Evolutionary conservation across 176 grass and related monocot genomes (phyloP).

Genomic region (Chrysopogon serrulatus): DNA sequence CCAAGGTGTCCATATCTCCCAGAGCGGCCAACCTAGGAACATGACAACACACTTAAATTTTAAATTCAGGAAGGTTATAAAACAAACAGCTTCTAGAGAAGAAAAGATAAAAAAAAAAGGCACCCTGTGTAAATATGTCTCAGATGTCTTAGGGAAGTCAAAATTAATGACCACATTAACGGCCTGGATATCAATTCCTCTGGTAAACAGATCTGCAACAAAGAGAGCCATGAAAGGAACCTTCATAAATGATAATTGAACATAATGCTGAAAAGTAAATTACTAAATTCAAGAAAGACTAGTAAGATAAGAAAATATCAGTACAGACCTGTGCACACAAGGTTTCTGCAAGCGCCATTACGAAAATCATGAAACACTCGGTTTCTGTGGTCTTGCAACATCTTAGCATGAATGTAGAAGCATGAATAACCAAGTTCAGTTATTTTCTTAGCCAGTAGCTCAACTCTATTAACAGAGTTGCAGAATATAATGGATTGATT

Average conservation of each 20-base stretch:
- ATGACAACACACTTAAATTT: not conserved
- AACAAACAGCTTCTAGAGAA: not conserved
- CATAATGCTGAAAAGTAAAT: not conserved
- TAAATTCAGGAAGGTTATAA: not conserved
- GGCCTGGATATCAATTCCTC: constrained; percentile 95
- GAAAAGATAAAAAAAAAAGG: not conserved
- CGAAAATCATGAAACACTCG: constrained; percentile 95
- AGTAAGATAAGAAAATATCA: not conserved
- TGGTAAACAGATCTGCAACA: constrained; percentile 94
- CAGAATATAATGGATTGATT: constrained; percentile 97
- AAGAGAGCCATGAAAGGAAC: not conserved
- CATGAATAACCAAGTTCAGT: constrained; percentile 90
- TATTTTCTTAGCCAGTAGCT: constrained; percentile 90
- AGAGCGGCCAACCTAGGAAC: constrained; percentile 63
- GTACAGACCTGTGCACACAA: constrained; percentile 82
- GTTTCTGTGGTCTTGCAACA: constrained; percentile 94
- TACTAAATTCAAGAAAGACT: not conserved
- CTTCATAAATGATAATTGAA: not conserved
- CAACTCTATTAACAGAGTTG: constrained; percentile 92
- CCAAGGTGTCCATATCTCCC: constrained; percentile 76
- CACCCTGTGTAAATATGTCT: constrained; percentile 96
- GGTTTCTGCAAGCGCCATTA: constrained; percentile 93
- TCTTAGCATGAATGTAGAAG: constrained; percentile 98
- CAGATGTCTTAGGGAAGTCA: constrained; percentile 87
- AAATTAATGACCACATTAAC: constrained; percentile 98